phyloP scores from a whole-genome alignment of 2,329 filamentous ascomycete species.

The Claviceps digitariae region DNA sequence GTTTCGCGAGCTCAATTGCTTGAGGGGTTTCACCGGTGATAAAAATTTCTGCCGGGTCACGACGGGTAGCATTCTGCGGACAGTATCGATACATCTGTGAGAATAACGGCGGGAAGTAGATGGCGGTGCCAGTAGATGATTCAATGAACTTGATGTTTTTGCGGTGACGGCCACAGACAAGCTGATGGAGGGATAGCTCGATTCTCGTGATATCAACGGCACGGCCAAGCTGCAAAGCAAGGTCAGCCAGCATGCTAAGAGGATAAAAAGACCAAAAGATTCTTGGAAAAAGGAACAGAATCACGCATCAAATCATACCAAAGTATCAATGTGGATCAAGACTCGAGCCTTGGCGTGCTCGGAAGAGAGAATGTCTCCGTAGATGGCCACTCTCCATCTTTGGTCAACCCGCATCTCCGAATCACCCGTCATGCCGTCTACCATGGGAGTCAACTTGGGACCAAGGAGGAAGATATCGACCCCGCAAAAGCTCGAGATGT shows the following conservation, averaged over 20 bases:
- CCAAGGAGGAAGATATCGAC: constrained; percentile 94
- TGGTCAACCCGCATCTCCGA: constrained; percentile 76
- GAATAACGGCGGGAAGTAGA: constrained; percentile 95
- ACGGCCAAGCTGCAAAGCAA: constrained; percentile 45
- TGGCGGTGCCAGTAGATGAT: constrained; percentile 86
- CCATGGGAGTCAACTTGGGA: constrained; percentile 71
- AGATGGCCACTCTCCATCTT: constrained; percentile 84
- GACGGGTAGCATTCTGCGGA: constrained; percentile 64
- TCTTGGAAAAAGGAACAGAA: neutral
- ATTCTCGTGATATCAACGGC: constrained; percentile 68
- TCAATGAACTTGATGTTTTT: constrained; percentile 99
- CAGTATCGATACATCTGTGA: constrained; percentile 84
- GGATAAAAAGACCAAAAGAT: neutral
- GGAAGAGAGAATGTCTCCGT: constrained; percentile 85
- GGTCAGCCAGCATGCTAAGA: neutral
- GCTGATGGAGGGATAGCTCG: constrained; percentile 76
- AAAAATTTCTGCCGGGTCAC: constrained; percentile 82
- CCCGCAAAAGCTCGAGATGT: constrained; percentile 75
- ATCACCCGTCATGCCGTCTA: constrained; percentile 61
- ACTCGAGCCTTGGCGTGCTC: constrained; percentile 96
- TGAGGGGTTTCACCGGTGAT: constrained; percentile 84
- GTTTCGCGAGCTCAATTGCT: constrained; percentile 77
- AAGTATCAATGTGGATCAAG: constrained; percentile 91
- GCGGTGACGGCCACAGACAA: constrained; percentile 83
- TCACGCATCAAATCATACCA: constrained; percentile 39